phyloP scores from a whole-genome alignment of 2,329 filamentous ascomycete genomes.

The Ramularia collo-cygni region DNA sequence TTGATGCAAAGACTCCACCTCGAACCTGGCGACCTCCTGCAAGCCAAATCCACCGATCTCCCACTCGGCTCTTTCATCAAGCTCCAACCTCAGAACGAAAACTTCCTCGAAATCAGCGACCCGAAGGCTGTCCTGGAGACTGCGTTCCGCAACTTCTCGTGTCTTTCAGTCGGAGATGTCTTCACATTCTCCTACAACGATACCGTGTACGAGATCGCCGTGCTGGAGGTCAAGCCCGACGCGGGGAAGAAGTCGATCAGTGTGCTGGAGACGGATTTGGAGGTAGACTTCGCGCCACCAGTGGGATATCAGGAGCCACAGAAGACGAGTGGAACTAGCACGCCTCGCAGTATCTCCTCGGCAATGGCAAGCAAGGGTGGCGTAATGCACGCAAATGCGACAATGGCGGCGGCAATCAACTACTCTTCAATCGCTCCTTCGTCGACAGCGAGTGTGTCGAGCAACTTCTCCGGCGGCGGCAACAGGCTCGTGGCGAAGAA shows the following conservation, averaged over 20 bases:
- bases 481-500: slow-evolving; percentile 81
- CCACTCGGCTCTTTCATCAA: slow-evolving; percentile 90
- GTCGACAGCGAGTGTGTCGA: slow-evolving; percentile 58
- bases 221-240: slow-evolving; percentile 86
- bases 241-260: slow-evolving; percentile 78
- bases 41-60: slow-evolving; percentile 90
- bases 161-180: slow-evolving; percentile 84
- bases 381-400: slow-evolving; percentile 73
- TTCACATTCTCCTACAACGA: slow-evolving; percentile 98
- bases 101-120: slow-evolving; percentile 94
- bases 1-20: slow-evolving; percentile 89
- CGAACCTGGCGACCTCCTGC: slow-evolving; percentile 87
- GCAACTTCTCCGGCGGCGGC: slow-evolving; percentile 73
- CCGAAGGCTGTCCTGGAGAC: slow-evolving; percentile 96
- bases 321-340: slow-evolving; percentile 73
- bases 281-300: slow-evolving; percentile 90
- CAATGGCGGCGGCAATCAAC: slow-evolving; percentile 97
- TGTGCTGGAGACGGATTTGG: slow-evolving; percentile 92
- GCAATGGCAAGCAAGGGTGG: slow-evolving; percentile 57
- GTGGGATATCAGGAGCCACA: slow-evolving; percentile 90
- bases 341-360: slow-evolving; percentile 59
- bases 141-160: slow-evolving; percentile 91
- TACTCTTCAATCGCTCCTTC: slow-evolving; percentile 83
- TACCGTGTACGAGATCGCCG: slow-evolving; percentile 83
- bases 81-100: slow-evolving; percentile 85